These are phyloP conservation scores for Cnidoscolus chayamansa DNA, from an alignment of 441 rosid species.

Conservation along the genomic window DNA sequence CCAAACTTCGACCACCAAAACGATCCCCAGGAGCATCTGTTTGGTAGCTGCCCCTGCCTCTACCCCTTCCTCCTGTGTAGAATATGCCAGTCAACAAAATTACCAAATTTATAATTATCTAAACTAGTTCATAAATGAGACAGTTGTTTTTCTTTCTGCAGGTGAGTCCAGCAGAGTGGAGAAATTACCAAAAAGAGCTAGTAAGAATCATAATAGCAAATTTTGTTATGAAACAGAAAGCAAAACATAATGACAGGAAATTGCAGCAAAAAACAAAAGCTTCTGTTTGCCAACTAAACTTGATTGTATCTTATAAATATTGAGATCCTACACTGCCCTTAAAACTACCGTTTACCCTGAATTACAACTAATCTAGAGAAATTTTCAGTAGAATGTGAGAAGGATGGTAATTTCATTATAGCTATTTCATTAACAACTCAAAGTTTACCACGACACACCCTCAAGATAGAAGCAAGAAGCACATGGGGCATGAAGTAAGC, in stretches of 20 bases:
- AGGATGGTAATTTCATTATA: too few relatives aligned
- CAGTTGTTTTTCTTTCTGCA: not conserved
- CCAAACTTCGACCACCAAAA: constrained; percentile 39
- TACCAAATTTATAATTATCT: not conserved
- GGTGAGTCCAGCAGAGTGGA: not conserved
- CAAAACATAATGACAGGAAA: not conserved
- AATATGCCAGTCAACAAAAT: constrained; percentile 3
- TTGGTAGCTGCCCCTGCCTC: constrained; percentile 52
- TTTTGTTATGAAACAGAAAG: not conserved
- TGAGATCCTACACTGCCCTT: too few relatives aligned
- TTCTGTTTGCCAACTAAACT: not conserved
- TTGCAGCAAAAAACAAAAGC: not conserved
- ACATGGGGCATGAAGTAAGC: too few relatives aligned
- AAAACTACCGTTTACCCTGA: too few relatives aligned
- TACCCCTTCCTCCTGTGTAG: constrained; percentile 48
- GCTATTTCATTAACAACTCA: too few relatives aligned
- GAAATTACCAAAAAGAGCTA: not conserved
- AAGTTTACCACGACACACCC: too few relatives aligned
- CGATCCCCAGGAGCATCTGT: constrained; percentile 47
- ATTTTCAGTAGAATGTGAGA: too few relatives aligned
- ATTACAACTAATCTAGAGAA: too few relatives aligned
- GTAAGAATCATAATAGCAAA: not conserved
- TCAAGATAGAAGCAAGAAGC: too few relatives aligned
- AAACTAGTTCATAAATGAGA: not conserved
- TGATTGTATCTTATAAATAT: not conserved